These are phyloP conservation scores for Drechmeria coniospora DNA, from an alignment of 2,329 filamentous ascomycete genomes.

Conservation along the genomic window DNA sequence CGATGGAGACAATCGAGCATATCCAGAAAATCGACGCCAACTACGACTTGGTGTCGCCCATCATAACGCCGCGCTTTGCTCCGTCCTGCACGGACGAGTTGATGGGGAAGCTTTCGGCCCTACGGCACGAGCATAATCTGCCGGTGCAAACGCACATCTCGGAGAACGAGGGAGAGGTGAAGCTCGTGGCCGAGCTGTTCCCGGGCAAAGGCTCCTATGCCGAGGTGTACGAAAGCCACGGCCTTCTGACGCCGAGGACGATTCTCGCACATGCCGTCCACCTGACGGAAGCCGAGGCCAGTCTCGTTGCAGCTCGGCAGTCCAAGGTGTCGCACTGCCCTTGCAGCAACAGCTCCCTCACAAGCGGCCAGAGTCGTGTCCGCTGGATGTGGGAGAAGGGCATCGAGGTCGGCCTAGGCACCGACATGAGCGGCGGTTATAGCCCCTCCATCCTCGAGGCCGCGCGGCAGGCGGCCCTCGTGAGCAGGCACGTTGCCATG, in stretches of 20 bases:
- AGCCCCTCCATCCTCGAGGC: conserved; percentile 67
- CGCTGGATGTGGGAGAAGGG: conserved; percentile 59
- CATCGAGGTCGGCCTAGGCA: conserved; percentile 71
- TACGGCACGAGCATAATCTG: conserved; percentile 47
- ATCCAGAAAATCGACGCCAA: conserved; percentile 51
- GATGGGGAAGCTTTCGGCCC: conserved; percentile 46
- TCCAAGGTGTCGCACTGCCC: conserved; percentile 75
- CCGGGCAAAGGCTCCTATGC: conserved; percentile 51
- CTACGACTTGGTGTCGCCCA: conserved; percentile 53
- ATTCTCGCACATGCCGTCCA: conserved; percentile 81
- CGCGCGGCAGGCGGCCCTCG: conserved; percentile 66
- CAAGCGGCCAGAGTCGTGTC: conserved; percentile 63
- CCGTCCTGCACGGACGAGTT: conserved; percentile 43
- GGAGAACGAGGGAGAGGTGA: conserved; percentile 63
- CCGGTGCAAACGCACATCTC: conserved; percentile 81
- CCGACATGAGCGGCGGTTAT: conserved; percentile 83
- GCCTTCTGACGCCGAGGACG: conserved; percentile 55
- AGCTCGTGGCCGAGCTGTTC: conserved; percentile 56
- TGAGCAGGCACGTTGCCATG: conserved; percentile 58
- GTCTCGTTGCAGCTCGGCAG: conserved; percentile 42
- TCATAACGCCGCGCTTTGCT: conserved; percentile 63
- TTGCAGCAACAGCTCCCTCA: conserved; percentile 68
- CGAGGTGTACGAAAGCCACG: conserved; percentile 59
- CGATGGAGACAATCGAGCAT: conserved; percentile 46
- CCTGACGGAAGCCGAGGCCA: conserved; percentile 49